These are phyloP conservation scores for Lithospermum erythrorhizon DNA, from an alignment of 257 asterid species.

Conservation along the genomic window DNA sequence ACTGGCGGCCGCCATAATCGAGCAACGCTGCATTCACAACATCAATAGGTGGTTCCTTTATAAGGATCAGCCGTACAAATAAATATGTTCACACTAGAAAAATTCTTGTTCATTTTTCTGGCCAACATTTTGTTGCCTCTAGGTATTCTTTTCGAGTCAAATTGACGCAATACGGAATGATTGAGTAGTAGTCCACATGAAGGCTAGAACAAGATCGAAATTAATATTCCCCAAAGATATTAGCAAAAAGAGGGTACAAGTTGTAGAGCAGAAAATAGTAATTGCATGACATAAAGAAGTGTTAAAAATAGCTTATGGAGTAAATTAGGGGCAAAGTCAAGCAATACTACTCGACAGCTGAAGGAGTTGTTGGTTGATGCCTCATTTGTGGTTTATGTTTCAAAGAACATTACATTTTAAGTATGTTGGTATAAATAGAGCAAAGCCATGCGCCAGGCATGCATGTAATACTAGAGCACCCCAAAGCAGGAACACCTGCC, in stretches of 20 bases:
- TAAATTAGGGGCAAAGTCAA: conserved; percentile 48
- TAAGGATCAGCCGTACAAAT: conserved; percentile 76
- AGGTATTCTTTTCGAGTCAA: conserved; percentile 31
- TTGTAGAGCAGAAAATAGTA: conserved; percentile 23
- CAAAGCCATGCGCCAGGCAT: no score
- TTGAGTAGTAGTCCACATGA: conserved; percentile 56
- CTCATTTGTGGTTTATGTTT: conserved; percentile 10
- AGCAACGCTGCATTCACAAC: conserved; percentile 63
- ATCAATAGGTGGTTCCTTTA: conserved; percentile 53
- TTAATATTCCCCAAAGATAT: conserved; percentile 28
- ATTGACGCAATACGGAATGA: conserved; percentile 55
- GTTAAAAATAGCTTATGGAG: conserved; percentile 24
- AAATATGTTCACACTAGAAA: conserved; percentile 50
- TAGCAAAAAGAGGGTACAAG: conserved; percentile 15
- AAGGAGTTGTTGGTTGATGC: conserved; percentile 30
- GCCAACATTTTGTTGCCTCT: conserved; percentile 5
- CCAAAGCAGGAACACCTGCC: no score
- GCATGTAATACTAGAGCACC: no score
- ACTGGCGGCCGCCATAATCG: conserved; percentile 65
- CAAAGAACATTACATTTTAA: no score
- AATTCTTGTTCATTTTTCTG: conserved; percentile 22
- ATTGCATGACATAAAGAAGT: conserved; percentile 38
- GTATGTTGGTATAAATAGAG: no score
- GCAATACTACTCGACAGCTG: conserved; percentile 31
- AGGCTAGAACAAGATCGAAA: conserved; percentile 40